A percentile compares a stretch with the other conserved stretches of the same genome.
Conservation (phyloP, 2,329 filamentous ascomycete genomes). For the Xylariaceae sp. region DNA sequence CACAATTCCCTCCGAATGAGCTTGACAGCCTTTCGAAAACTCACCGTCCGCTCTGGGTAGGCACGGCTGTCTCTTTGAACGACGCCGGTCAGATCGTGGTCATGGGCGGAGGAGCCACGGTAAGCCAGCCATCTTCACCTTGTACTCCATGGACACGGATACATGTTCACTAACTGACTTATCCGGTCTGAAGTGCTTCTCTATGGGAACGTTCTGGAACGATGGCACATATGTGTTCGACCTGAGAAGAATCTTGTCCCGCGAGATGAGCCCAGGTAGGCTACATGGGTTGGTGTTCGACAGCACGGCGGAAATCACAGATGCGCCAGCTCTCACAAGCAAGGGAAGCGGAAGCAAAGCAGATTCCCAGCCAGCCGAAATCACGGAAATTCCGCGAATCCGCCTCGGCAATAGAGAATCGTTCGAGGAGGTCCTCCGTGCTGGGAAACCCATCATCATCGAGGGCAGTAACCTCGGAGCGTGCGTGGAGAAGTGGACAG, state of each 20-base stretch:
- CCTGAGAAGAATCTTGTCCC: not conserved
- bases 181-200: slow-evolving; percentile 58
- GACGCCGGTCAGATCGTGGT: slow-evolving; percentile 51
- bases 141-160: no score
- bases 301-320: slow-evolving; percentile 19
- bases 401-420: slow-evolving; percentile 46
- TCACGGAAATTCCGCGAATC: slow-evolving; percentile 43
- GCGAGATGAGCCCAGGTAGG: not conserved
- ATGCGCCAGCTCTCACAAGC: slow-evolving; percentile 6
- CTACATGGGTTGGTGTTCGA: no score
- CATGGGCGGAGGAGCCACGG: slow-evolving; percentile 71
- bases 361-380: slow-evolving; percentile 25
- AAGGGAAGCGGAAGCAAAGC: not conserved
- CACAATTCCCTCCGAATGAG: slow-evolving; percentile 11
- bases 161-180: no score
- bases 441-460: slow-evolving; percentile 59
- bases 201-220: slow-evolving; percentile 85
- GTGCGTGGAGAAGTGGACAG: slow-evolving; percentile 63
- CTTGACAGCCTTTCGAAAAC: not conserved
- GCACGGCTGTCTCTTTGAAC: slow-evolving; percentile 51
- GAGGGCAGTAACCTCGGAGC: slow-evolving; percentile 59
- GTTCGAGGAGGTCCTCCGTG: slow-evolving; percentile 55
- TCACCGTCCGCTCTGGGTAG: slow-evolving; percentile 62
- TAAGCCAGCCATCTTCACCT: no score
- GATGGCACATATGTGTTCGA: slow-evolving; percentile 36